These are phyloP conservation scores for Ustilago xerochloae DNA, from an alignment of 1,284 basidiomycete species.

Conservation along the genomic window DNA sequence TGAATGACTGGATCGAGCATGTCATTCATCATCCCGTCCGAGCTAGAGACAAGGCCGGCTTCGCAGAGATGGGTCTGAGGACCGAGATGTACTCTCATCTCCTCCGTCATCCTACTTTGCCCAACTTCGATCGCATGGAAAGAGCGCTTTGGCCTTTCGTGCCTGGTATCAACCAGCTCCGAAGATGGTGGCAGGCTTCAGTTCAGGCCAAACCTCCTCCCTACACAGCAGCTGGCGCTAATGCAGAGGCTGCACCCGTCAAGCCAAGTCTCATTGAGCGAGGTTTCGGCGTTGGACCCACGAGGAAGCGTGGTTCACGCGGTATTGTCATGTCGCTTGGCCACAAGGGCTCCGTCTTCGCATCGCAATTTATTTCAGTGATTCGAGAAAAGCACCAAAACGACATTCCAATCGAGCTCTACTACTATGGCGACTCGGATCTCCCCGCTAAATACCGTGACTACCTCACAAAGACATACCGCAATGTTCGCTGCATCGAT, in stretches of 20 bases:
- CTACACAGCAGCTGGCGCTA: slow-evolving; percentile 3
- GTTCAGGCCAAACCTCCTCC: slow-evolving; percentile 28
- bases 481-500: slow-evolving; percentile 45
- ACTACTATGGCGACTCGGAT: slow-evolving; percentile 55
- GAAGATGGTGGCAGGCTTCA: slow-evolving; percentile 38
- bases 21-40: slow-evolving; percentile 45
- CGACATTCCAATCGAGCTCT: slow-evolving; percentile 49
- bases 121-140: slow-evolving; percentile 48
- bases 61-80: slow-evolving; percentile 51
- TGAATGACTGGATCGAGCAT: slow-evolving; percentile 45
- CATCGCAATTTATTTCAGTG: slow-evolving; percentile 48
- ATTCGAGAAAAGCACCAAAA: slow-evolving; percentile 41
- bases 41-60: slow-evolving; percentile 41
- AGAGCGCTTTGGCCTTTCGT: slow-evolving; percentile 50
- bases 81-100: slow-evolving; percentile 54
- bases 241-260: not conserved
- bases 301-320: slow-evolving; percentile 10
- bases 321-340: slow-evolving; percentile 54
- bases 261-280: slow-evolving; percentile 10
- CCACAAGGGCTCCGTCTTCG: slow-evolving; percentile 41
- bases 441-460: slow-evolving; percentile 46
- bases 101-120: slow-evolving; percentile 34
- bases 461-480: slow-evolving; percentile 35
- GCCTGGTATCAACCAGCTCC: slow-evolving; percentile 48
- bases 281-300: slow-evolving; percentile 6